Evolutionary conservation across 108 stramenopile genomes (phyloP), one percentile per base, ranked within the genome.

Genomic region (Chaetoceros muelleri): DNA sequence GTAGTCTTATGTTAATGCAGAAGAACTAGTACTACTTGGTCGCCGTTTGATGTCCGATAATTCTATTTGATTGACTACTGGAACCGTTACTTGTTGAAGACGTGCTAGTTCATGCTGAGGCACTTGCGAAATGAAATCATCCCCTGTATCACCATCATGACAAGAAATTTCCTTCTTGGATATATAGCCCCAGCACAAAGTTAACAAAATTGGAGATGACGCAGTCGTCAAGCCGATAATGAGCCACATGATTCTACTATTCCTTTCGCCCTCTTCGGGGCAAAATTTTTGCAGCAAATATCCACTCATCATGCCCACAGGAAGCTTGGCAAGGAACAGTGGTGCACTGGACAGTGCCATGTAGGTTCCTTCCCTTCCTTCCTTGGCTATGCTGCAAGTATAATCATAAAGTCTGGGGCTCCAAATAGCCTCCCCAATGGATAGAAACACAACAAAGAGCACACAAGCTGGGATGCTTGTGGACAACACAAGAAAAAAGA

Each of bases 371-470:
- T 90, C 89, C 34, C 82, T 52, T 18, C 89, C 85, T 66, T 87
- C 85, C 28, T 67, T 60, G 21, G 74, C 71, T 0, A 90, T 76
- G 17, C 65, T 67, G 55, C 80, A 80, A n/a, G 82, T 82, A 53
- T 82, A 87, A 65, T 90, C 89, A 52, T 85, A 79, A 40, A 87
- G 56, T 23, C 89, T 63, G 0, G 89, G 89, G 18, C 65, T 74
- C 89, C 89, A 90, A 17, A 85, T 64, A 3, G 85, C 83, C 69
- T 90, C 89, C 17, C 89, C 89, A 44, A 90, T 66, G 0, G 75
- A 78, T 44, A 90, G 69, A n/a, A 80, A 53, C 8, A 78, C 48
- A 17, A 87, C 81, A 65, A 90, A 87, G 24, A 59, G 13, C 20
- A 84, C 61, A 45, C 76, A 83, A 1, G 89, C 83, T 47, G 75